Base-by-base conservation (phyloP, 495 filamentous ascomycete species). In the Trichoderma reesei region DNA sequence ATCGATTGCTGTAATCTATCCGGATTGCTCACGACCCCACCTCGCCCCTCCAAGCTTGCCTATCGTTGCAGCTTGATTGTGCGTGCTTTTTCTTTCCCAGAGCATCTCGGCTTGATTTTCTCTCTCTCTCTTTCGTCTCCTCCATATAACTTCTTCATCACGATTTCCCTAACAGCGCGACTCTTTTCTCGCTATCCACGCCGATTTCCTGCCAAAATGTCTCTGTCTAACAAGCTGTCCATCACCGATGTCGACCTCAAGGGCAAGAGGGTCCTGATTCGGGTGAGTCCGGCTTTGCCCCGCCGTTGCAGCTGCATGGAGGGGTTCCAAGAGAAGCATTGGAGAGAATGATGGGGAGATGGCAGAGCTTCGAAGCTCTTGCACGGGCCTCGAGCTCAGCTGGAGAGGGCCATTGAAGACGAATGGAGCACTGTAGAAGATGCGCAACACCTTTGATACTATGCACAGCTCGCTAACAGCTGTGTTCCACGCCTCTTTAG, bases 171-270 rank as follows among this genome's bases (percentile, higher is more conserved):
- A 14, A 14, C 62, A 33, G 18, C 37, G 26, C 31, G 36, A 41
- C 39, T 16, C 46, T 33, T 41, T 6, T 37, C 26, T 11, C 51
- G 51, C 51, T 56, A 11, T 9, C 2, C 51, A 56, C 51, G 51
- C 51, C 26, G 34, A 16, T 56, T 33, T 56, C 51, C 51, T 33
- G 31, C 20, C 71, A 88, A 73, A 67, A 99, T 99, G 94, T 97
- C 95, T 86, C 90, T 99, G 75, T 88, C 91, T 66, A 97, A 88
- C 85, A 99, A 98, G 84, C 90, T 99, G 73, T 88, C 90, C 63
- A 96, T 98, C 79, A 90, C 88, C 63, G 93, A 97, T 68, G 86
- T 92, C 71, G 93, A 99, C 79, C 86, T 98, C 75, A 95, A 95
- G 85, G 92, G 83, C 83, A 99, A 98, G 86, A 86, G 93, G 72